These are phyloP conservation scores for Entelexis paramagnoliae DNA, from an alignment of 1,139 yeast species.

Conservation along the genomic window DNA sequence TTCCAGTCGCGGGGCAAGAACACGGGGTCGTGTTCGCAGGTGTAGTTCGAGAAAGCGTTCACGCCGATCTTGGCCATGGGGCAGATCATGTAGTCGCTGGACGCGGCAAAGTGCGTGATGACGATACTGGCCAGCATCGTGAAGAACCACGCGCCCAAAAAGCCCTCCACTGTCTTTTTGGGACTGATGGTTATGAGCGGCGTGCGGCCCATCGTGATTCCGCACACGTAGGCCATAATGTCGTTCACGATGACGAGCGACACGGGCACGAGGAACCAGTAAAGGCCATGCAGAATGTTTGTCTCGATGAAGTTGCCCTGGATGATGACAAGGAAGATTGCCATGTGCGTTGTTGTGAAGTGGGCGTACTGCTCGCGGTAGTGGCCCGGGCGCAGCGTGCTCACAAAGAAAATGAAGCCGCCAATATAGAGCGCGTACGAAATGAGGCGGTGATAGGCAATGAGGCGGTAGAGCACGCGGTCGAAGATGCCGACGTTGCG, in stretches of 20 bases:
- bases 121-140: slow-evolving; percentile 67
- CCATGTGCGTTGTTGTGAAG: slow-evolving; percentile 90
- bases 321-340: slow-evolving; percentile 75
- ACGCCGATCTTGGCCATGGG: slow-evolving; percentile 62
- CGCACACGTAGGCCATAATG: slow-evolving; percentile 92
- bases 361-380: slow-evolving; percentile 90
- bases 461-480: slow-evolving; percentile 37
- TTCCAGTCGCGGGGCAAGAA: slow-evolving; percentile 55
- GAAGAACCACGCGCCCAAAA: slow-evolving; percentile 94
- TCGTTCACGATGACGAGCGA: slow-evolving; percentile 89
- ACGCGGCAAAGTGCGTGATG: slow-evolving; percentile 53
- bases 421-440: slow-evolving; percentile 74
- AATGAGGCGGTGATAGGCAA: slow-evolving; percentile 68
- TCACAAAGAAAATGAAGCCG: slow-evolving; percentile 84
- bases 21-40: slow-evolving; percentile 79
- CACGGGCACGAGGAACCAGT: slow-evolving; percentile 91
- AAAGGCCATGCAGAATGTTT: slow-evolving; percentile 79
- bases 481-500: slow-evolving; percentile 40
- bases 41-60: slow-evolving; percentile 50
- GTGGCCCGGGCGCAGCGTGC: slow-evolving; percentile 79
- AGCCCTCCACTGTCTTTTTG: slow-evolving; percentile 95
- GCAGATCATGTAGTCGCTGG: slow-evolving; percentile 70
- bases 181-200: slow-evolving; percentile 91
- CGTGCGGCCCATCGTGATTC: slow-evolving; percentile 90
- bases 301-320: slow-evolving; percentile 90